Base-by-base conservation (phyloP, 2,329 filamentous ascomycete species). In the Fusarium scirpi region DNA sequence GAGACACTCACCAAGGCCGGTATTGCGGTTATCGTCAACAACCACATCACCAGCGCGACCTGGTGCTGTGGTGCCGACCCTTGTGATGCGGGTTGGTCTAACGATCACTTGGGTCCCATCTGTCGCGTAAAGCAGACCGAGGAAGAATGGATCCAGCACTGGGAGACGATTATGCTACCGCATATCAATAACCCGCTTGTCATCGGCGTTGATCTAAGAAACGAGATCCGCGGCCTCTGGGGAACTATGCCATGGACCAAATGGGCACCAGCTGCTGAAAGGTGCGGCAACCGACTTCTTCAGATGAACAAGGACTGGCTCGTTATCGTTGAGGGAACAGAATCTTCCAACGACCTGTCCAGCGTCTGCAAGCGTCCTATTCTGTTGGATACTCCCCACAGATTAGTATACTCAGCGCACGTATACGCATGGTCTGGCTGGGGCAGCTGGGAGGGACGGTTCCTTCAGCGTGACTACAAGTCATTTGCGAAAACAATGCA, bases 381-480 rank as follows among this genome's bases (percentile, higher is more conserved):
- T n/a, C 77, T 79, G 48, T 84, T 92, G 47, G 84, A 87, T 61
- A 76, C 88, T 9, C 79, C 83, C 9, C 77, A 87, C 72, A 82
- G 84, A 25, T 82, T 92, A 27, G 89, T 92, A 32, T 92, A 92
- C 80, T 90, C 89, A 63, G 85, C 88, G 4, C 90, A 92, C 77
- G 89, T 91, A 24, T 92, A 92, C 76, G 82, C 84, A 32, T 92
- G 90, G 90, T 91, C 89, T 18, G 90, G 90, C 58, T 92, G 90
- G 90, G 89, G 89, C 40, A 87, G 85, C 70, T 76, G 83, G 65
- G 85, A 83, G 30, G 88, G 88, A 4, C 85, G 88, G 7, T 92
- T 89, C 76, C 82, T 86, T 11, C 86, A 86, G 77, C 85, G 90
- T 8, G 81, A 81, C 30, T 92, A 91, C 76, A 80, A 82, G 13